Percentiles rank a stretch among this genome's conserved stretches.
Evolutionary conservation across 1,139 yeast genomes (phyloP).

Genomic region (Blastobotrys proliferans): DNA sequence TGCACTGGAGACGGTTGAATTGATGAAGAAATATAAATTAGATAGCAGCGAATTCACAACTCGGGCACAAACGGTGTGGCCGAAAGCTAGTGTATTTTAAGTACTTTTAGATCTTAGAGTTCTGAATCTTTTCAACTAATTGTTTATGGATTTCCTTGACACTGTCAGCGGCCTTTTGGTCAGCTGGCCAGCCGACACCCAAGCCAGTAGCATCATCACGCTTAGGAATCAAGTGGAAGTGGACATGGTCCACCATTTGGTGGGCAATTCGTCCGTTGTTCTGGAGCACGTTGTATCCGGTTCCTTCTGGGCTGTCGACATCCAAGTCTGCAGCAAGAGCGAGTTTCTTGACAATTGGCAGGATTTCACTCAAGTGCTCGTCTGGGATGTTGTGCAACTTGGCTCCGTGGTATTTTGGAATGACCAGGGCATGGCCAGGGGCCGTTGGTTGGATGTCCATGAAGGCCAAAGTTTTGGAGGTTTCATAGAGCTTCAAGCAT

Average conservation of each 20-base stretch:
- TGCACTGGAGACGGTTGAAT: slow-evolving; percentile 16
- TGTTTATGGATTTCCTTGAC: slow-evolving; percentile 63
- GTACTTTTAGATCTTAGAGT: slow-evolving; percentile 5
- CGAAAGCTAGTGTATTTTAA: slow-evolving; percentile 19
- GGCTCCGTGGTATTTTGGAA: slow-evolving; percentile 91
- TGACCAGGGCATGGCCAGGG: slow-evolving; percentile 79
- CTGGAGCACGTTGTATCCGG: slow-evolving; percentile 84
- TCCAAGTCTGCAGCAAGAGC: slow-evolving; percentile 64
- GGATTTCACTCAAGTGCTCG: slow-evolving; percentile 75
- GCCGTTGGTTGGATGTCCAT: slow-evolving; percentile 91
- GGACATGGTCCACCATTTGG: slow-evolving; percentile 92
- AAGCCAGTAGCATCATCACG: slow-evolving; percentile 65
- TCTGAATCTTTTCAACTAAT: slow-evolving; percentile 45
- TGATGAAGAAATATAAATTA: slow-evolving; percentile 12
- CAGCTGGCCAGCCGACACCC: slow-evolving; percentile 90
- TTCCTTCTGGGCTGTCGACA: slow-evolving; percentile 60
- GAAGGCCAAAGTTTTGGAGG: slow-evolving; percentile 73
- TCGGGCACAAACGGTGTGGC: slow-evolving; percentile 21
- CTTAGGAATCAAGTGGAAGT: slow-evolving; percentile 94
- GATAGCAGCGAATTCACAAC: slow-evolving; percentile 18
- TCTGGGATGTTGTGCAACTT: slow-evolving; percentile 89
- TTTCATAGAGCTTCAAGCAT: slow-evolving; percentile 80
- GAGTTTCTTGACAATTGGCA: slow-evolving; percentile 83
- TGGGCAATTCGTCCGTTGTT: slow-evolving; percentile 94
- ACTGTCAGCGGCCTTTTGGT: slow-evolving; percentile 55